Conservation (phyloP, 2,329 filamentous ascomycete species). For the Aspergillus sp. region DNA sequence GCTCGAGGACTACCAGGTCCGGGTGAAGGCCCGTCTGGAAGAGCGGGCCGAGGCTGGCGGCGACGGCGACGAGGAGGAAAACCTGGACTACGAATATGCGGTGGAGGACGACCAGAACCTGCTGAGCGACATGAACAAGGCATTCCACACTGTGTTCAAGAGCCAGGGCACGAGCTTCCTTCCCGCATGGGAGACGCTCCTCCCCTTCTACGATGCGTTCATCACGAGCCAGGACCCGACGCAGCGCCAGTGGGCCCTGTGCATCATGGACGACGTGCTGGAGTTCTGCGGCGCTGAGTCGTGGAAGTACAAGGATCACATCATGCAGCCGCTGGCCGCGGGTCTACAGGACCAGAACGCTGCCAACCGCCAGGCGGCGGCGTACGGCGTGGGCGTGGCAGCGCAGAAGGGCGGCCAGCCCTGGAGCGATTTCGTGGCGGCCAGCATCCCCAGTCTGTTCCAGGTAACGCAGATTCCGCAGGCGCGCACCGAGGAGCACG, state of each 20-base stretch:
- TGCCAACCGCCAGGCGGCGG: conserved; percentile 90
- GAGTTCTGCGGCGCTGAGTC: conserved; percentile 93
- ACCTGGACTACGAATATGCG: conserved; percentile 81
- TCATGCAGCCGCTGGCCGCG: conserved; percentile 79
- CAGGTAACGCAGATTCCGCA: conserved; percentile 77
- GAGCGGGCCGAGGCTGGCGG: conserved; percentile 73
- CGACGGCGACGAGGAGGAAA: conserved; percentile 88
- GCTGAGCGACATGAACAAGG: conserved; percentile 99
- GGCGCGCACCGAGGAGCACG: conserved; percentile 84
- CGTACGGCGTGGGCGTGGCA: conserved; percentile 93
- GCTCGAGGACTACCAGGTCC: conserved; percentile 87
- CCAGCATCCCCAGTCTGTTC: conserved; percentile 77
- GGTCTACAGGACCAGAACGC: conserved; percentile 83
- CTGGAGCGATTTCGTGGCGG: conserved; percentile 85
- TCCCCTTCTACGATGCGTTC: conserved; percentile 82
- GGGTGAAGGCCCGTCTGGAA: conserved; percentile 78
- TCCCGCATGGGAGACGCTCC: conserved; percentile 79
- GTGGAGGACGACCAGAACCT: conserved; percentile 97
- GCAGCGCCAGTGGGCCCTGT: conserved; percentile 97
- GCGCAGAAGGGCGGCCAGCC: conserved; percentile 84
- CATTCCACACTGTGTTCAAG: conserved; percentile 98
- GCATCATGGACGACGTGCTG: conserved; percentile 96
- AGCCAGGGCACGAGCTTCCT: conserved; percentile 85
- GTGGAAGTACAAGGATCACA: conserved; percentile 80
- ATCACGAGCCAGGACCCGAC: conserved; percentile 78